Percentiles rank a stretch among this genome's conserved stretches.
phyloP scores from a whole-genome alignment of 164 flowering plant species.

The Paratinospora sagittata region DNA sequence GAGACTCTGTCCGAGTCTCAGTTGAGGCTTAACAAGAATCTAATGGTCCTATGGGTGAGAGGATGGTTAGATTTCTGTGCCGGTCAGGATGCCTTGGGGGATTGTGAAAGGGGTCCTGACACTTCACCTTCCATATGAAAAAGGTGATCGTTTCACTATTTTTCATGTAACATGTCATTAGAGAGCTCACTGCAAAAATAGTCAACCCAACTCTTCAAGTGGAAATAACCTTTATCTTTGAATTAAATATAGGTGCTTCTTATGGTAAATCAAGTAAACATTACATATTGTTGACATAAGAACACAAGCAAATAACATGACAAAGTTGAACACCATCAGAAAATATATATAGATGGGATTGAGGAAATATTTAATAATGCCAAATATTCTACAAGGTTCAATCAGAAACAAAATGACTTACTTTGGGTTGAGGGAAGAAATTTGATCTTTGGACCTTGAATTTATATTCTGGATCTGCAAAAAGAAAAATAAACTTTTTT shows the following conservation, averaged over 20 bases:
- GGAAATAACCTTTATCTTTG: neutral
- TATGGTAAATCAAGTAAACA: neutral
- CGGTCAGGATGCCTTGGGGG: too few species aligned
- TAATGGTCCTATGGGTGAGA: too few species aligned
- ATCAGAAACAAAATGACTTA: constrained; percentile 28
- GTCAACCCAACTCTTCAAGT: neutral
- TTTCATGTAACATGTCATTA: neutral
- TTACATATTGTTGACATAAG: neutral
- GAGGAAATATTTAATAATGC: neutral
- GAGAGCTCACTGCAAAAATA: neutral
- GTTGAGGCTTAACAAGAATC: too few species aligned
- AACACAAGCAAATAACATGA: neutral
- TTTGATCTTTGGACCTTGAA: constrained; percentile 69
- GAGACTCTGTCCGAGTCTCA: too few species aligned
- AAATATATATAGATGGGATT: neutral
- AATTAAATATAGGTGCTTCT: neutral
- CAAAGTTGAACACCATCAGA: neutral
- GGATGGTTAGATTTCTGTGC: too few species aligned
- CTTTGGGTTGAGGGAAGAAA: constrained; percentile 95
- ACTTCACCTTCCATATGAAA: neutral
- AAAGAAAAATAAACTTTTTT: constrained; percentile 11
- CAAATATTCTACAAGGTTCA: neutral
- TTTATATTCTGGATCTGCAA: constrained; percentile 79
- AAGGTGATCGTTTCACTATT: neutral
- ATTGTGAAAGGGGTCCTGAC: too few species aligned